phyloP scores from a whole-genome alignment of 257 asterid species.

The Scutellaria galericulata region DNA sequence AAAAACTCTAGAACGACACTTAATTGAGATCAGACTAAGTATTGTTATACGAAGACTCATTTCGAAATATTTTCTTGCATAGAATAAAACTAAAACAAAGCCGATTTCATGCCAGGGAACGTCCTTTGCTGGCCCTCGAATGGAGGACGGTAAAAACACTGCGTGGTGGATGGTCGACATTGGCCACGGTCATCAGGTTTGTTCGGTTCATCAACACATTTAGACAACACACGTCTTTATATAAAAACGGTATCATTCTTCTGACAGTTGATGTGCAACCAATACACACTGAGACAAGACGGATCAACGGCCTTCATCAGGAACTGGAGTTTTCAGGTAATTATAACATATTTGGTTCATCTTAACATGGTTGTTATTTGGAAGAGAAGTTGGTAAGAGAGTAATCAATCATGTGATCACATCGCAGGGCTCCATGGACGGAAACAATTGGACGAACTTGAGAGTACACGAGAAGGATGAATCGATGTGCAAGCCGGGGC shows the following conservation, averaged over 20 bases:
- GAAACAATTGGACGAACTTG: constrained; percentile 80
- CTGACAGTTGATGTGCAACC: constrained; percentile 92
- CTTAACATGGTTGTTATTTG: not conserved
- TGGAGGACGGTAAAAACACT: constrained; percentile 65
- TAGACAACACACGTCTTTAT: not conserved
- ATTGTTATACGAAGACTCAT: not conserved
- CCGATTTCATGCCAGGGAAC: constrained; percentile 63
- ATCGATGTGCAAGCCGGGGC: constrained; percentile 82
- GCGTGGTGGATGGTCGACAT: constrained; percentile 98
- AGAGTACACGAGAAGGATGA: constrained; percentile 82
- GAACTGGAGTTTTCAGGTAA: constrained; percentile 88
- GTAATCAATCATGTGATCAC: constrained; percentile 11
- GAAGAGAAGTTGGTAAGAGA: not conserved
- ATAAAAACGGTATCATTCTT: not conserved
- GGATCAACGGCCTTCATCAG: constrained; percentile 88
- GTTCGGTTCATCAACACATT: not conserved
- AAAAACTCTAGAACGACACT: too few species aligned
- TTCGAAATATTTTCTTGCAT: constrained; percentile 16
- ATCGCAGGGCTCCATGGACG: constrained; percentile 84
- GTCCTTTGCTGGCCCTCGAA: constrained; percentile 85
- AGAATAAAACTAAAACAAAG: constrained; percentile 1
- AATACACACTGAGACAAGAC: constrained; percentile 92
- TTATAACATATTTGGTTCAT: not conserved
- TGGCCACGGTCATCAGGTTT: constrained; percentile 89
- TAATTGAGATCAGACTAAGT: too few species aligned